Base-by-base conservation (phyloP, 2,329 filamentous ascomycete genomes). In the Talaromyces sp. region DNA sequence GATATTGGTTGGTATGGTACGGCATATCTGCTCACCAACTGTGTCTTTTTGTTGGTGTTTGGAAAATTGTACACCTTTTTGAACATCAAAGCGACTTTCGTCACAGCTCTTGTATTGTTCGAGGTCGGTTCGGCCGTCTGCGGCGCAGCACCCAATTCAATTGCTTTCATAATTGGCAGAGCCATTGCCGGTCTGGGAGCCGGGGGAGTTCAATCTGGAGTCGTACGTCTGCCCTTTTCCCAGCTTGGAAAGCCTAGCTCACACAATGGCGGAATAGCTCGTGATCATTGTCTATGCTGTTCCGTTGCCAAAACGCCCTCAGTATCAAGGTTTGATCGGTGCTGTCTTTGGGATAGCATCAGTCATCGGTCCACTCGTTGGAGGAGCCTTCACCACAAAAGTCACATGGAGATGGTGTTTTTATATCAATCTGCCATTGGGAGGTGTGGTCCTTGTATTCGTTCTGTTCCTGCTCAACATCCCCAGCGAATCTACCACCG, bases 261-360 rank as follows among this genome's bases (percentile, higher is more conserved):
- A 43, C 40, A 43, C 5, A 13, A n/a, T 22, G 21, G 41, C 15
- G 15, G 8, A 28, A n/a, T 35, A 58, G 56, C 33, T 58, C 9
- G 56, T 58, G 10, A 13, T 58, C 9, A 41, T 58, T 35, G 33
- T 58, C 25, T 58, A 58, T 13, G 50, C 56, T 13, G 50, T 54
- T 35, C 57, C 57, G 2, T 31, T 58, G 6, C 21, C 64, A 63
- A 72, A 79, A 28, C 78, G 84, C 46, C 80, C 83, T 17, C 78
- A 82, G 57, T 86, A 84, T 66, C 84, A 84, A 65, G 84, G 82
- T 35, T 75, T 87, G 55, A 81, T 86, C 59, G 84, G 83, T 31
- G 77, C 80, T n/a, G 80, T 83, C 0, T 87, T 83, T 83, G 82
- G 82, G 19, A 70, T 87, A 43, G 83, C 85, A 11, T 79, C 78